Conservation (phyloP, 345 rosid genomes). For the Acer campestre region DNA sequence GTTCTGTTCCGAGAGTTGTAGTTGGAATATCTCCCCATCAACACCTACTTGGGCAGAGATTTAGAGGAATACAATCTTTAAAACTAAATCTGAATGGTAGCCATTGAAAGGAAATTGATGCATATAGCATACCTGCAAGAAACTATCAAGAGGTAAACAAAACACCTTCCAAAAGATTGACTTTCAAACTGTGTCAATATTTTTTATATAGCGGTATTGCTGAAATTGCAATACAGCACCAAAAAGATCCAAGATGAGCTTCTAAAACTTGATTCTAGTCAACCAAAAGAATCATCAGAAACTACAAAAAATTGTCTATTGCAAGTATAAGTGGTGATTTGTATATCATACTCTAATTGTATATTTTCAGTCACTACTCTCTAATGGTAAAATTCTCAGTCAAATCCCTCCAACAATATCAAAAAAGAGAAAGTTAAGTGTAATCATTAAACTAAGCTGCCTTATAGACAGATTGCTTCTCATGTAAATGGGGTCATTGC, state of each 20-base stretch:
- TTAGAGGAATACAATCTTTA: no score
- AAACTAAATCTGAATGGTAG: no score
- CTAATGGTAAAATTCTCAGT: not conserved
- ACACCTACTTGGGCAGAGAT: no score
- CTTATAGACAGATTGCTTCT: not conserved
- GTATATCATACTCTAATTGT: not conserved
- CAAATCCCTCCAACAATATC: not conserved
- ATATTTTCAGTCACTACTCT: not conserved
- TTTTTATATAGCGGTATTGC: not conserved
- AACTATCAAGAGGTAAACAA: not conserved
- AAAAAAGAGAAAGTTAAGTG: not conserved
- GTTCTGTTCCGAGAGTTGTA: no score
- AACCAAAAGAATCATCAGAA: not conserved
- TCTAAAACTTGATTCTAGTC: not conserved
- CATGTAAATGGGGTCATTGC: constrained; percentile 12
- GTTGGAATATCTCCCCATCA: no score
- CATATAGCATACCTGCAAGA: not conserved
- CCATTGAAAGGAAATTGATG: not conserved
- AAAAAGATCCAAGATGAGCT: not conserved
- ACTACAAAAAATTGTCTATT: not conserved
- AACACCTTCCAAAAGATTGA: no score
- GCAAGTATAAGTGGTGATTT: not conserved
- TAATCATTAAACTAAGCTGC: not conserved
- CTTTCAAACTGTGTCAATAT: not conserved
- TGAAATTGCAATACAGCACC: not conserved